Conservation (phyloP, 78 protist species). For the Dictyostelium intermedium region DNA sequence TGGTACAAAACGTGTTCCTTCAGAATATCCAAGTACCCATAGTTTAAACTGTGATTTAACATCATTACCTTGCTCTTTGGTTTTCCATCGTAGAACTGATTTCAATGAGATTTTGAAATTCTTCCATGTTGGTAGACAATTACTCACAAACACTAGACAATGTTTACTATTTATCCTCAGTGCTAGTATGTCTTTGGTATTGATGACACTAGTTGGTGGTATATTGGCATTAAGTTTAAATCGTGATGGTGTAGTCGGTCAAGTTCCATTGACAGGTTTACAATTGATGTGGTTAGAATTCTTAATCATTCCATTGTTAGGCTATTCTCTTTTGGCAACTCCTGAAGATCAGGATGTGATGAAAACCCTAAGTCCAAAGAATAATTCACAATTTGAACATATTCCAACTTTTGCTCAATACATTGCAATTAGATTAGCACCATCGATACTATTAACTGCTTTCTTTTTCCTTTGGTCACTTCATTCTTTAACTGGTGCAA, state of each 20-base stretch:
- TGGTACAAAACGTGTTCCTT: conserved; percentile 46
- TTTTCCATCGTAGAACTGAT: conserved; percentile 75
- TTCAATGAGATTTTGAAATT: conserved; percentile 74
- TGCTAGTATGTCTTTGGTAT: conserved; percentile 65
- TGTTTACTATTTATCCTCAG: conserved; percentile 39
- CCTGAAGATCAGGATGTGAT: conserved; percentile 62
- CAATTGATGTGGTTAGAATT: conserved; percentile 73
- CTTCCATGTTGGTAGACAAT: conserved; percentile 77
- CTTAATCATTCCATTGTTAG: conserved; percentile 60
- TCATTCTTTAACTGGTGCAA: conserved; percentile 52
- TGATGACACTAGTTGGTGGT: conserved; percentile 70
- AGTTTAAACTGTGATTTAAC: conserved; percentile 74
- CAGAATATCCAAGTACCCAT: conserved; percentile 60
- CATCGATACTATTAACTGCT: conserved; percentile 25
- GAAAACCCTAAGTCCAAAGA: conserved; percentile 62
- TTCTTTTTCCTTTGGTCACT: conserved; percentile 66
- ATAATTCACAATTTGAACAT: conserved; percentile 55
- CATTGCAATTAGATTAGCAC: conserved; percentile 66
- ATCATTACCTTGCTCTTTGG: conserved; percentile 67
- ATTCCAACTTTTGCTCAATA: conserved; percentile 67
- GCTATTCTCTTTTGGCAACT: conserved; percentile 54
- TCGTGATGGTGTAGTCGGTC: conserved; percentile 54
- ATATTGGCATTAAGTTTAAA: conserved; percentile 7
- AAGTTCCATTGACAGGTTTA: conserved; percentile 65
- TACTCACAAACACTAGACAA: conserved; percentile 71